These are phyloP conservation scores for Gamarada debralockiae DNA, from an alignment of 495 filamentous ascomycete genomes.

Conservation along the genomic window DNA sequence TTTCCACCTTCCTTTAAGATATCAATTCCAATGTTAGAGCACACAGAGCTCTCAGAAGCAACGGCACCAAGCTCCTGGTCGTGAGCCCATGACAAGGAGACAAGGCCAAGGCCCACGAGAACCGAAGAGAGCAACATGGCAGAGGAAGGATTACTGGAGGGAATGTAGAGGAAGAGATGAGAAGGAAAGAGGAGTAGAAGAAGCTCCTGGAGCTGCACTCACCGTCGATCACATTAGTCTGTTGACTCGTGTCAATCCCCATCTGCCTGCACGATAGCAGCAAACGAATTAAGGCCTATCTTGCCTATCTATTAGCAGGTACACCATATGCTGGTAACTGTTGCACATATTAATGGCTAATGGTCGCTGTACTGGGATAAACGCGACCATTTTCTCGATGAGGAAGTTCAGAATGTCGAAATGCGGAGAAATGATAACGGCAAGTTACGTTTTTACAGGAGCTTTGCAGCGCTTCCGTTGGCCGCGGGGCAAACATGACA, in stretches of 20 bases:
- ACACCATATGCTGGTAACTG: not conserved
- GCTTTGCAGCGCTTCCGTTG: not conserved
- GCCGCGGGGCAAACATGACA: slow-evolving; percentile 1
- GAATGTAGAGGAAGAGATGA: not conserved
- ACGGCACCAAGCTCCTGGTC: slow-evolving; percentile 55
- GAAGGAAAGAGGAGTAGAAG: slow-evolving; percentile 2
- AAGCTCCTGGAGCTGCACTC: not conserved
- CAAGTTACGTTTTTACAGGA: not conserved
- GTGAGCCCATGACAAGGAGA: slow-evolving; percentile 1
- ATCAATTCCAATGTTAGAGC: slow-evolving; percentile 71
- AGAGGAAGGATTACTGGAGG: not conserved
- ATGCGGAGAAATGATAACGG: not conserved
- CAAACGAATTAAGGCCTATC: not conserved
- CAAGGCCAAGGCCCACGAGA: slow-evolving; percentile 1
- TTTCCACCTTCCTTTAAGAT: slow-evolving; percentile 55
- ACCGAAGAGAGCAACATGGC: slow-evolving; percentile 8
- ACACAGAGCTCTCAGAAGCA: slow-evolving; percentile 70
- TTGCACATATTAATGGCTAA: not conserved
- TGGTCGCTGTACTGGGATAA: not conserved
- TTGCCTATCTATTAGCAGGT: not conserved
- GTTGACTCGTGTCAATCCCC: not conserved
- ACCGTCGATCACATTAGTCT: not conserved
- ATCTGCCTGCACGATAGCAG: not conserved
- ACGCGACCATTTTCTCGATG: slow-evolving; percentile 2
- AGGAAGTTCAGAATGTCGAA: slow-evolving; percentile 2